Evolutionary conservation across 192 early-diverging fungal species (phyloP), one percentile per base, ranked within the genome.

Genomic region (Coemansia sp.): DNA sequence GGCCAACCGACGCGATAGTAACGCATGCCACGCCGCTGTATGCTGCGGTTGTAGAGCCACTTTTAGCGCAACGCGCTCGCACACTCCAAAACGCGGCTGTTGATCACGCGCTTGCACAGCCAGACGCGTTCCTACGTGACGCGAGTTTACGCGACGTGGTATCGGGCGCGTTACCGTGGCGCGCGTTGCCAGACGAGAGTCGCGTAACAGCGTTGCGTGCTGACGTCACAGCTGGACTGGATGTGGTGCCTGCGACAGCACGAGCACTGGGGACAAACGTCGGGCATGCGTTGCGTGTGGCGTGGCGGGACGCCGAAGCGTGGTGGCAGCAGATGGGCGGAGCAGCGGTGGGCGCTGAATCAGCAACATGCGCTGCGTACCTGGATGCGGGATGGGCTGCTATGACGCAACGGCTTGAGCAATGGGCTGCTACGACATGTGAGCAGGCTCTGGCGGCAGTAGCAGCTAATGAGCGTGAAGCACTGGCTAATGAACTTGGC

Each of bases 321-420:
- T 79, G 76, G 76, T 79, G 76, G 76, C 57, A 38, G 67, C 71
- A 67, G 70, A 63, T 79, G 63, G 56, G 52, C 48, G 76, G 67
- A 12, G 64, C 71, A 5, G 53, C 57, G 1, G 76, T 68, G 2
- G 51, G 23, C 20, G 31, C 64, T 2, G 76, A 79, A 24, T 67
- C 71, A 0, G 42, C 57, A 0, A 63, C 55, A 3, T 70, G 67
- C 14, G 64, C 64, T 2, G 38, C 11, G 46, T 37, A 70, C n/a
- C 59, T 79, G 46, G 64, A 23, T 4, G 50, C 21, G 25, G 60
- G 68, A 18, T 79, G 76, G 76, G n/a, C 3, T 0, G 59, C 51
- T 0, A 54, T 73, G 50, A 21, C 25, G 3, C 56, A 17, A 11
- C 66, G 70, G 3, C 66, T 79, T 15, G 73, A 46, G 8, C 52